Conservation (phyloP, 176 grass and related monocot genomes). For the Metroxylon sagu region DNA sequence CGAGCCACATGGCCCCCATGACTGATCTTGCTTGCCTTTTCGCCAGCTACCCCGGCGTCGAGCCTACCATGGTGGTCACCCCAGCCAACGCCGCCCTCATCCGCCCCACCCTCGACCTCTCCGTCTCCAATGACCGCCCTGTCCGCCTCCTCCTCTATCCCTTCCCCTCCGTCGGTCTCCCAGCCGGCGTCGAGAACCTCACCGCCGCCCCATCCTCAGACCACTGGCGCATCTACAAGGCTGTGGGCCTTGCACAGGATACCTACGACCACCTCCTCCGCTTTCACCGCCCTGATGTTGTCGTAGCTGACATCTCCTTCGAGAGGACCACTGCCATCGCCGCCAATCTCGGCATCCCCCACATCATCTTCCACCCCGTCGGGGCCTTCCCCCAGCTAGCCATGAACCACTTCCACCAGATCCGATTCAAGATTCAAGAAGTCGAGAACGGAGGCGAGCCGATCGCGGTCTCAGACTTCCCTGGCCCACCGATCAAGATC, state of each 20-base stretch:
- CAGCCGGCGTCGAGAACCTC: conserved; percentile 25
- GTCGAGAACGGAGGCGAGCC: background rate
- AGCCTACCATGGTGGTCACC: conserved; percentile 41
- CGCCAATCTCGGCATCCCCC: conserved; percentile 21
- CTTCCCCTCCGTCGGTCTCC: conserved; percentile 25
- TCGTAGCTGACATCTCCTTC: conserved; percentile 21
- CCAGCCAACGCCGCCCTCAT: conserved; percentile 34
- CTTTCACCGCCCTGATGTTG: conserved; percentile 19
- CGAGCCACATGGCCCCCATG: conserved; percentile 68
- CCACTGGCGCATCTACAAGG: conserved; percentile 19
- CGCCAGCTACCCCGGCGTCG: conserved; percentile 17
- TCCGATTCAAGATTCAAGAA: too few relatives aligned
- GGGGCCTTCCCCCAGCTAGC: conserved; percentile 25
- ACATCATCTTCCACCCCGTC: conserved; percentile 18
- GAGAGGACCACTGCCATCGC: conserved; percentile 22
- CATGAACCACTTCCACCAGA: background rate
- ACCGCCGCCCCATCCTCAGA: conserved; percentile 11
- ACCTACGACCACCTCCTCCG: conserved; percentile 12
- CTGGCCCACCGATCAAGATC: background rate
- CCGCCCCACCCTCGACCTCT: conserved; percentile 8
- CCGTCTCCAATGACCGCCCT: background rate
- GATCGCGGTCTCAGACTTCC: conserved; percentile 4
- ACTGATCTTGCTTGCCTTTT: conserved; percentile 55
- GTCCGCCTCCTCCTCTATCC: conserved; percentile 11
- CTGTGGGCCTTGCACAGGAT: conserved; percentile 2